Percentiles rank a stretch among this genome's conserved stretches.
Evolutionary conservation across 768 basidiomycete species (phyloP).

Genomic region (Serpula lacrymans): DNA sequence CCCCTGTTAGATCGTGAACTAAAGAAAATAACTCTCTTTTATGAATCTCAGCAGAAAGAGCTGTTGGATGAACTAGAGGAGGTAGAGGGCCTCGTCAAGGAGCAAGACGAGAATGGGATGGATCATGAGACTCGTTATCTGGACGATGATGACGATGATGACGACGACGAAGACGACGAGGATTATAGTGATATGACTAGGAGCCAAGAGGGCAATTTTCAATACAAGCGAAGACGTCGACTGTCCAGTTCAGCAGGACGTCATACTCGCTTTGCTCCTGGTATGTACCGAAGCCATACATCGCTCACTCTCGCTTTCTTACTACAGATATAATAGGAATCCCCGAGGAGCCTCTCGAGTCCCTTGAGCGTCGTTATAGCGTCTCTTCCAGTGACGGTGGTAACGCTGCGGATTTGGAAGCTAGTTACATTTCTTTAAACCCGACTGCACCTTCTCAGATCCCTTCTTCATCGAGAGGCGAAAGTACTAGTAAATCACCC

Average conservation of each 20-base stretch:
- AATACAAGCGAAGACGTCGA: constrained; percentile 31
- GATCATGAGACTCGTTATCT: constrained; percentile 48
- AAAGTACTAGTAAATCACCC: constrained; percentile 30
- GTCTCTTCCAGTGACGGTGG: constrained; percentile 48
- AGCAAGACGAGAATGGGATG: constrained; percentile 60
- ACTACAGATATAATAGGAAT: constrained; percentile 14
- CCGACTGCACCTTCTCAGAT: constrained; percentile 4
- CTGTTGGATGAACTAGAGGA: constrained; percentile 56
- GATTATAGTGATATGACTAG: constrained; percentile 15
- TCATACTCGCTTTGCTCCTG: constrained; percentile 21
- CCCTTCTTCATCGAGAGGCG: constrained; percentile 17
- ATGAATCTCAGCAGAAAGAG: constrained; percentile 72
- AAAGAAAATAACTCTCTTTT: constrained; percentile 77
- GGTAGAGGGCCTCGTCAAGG: constrained; percentile 52
- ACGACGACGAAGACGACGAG: constrained; percentile 52
- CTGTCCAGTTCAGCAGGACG: constrained; percentile 27
- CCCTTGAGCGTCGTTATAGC: constrained; percentile 30
- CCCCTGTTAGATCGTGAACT: constrained; percentile 81
- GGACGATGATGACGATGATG: constrained; percentile 47
- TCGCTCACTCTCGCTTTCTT: not conserved
- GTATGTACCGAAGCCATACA: constrained; percentile 5
- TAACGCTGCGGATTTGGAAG: constrained; percentile 37
- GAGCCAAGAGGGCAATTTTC: constrained; percentile 23
- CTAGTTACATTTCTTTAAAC: constrained; percentile 30
- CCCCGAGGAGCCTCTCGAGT: not conserved